Conservation (phyloP, 306 rosid genomes). For the Vachellia collinsii region DNA sequence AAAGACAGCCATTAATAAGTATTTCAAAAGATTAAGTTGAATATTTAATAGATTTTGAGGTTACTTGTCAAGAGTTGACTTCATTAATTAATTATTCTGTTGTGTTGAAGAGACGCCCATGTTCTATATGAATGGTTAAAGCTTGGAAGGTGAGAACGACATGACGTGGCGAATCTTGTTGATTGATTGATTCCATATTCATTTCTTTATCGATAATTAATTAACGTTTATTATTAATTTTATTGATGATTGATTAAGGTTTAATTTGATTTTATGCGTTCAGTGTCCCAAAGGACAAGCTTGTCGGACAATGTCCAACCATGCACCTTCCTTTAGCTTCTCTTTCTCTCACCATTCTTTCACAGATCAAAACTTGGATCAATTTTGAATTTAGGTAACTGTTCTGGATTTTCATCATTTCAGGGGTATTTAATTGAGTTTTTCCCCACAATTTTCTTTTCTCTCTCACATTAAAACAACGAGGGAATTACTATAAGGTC, state of each 20-base stretch:
- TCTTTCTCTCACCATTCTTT: neutral
- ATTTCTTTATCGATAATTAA: too few species aligned
- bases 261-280: neutral
- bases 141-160: neutral
- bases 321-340: neutral
- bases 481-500: too few species aligned
- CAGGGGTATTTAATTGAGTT: too few species aligned
- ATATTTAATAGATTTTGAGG: neutral
- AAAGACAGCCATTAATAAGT: neutral
- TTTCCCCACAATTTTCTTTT: too few species aligned
- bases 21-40: neutral
- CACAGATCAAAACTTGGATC: too few species aligned
- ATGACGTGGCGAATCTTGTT: neutral
- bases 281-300: neutral
- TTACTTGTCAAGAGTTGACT: neutral
- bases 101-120: neutral
- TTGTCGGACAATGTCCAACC: neutral
- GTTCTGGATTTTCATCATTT: too few species aligned
- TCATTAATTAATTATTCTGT: neutral
- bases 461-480: too few species aligned
- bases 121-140: neutral
- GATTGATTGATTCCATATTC: neutral
- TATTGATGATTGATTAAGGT: neutral
- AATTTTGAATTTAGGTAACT: too few species aligned
- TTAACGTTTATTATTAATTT: too few species aligned